Evolutionary conservation across 1,139 yeast species (phyloP).

Genomic region (Hyphopichia burtonii): DNA sequence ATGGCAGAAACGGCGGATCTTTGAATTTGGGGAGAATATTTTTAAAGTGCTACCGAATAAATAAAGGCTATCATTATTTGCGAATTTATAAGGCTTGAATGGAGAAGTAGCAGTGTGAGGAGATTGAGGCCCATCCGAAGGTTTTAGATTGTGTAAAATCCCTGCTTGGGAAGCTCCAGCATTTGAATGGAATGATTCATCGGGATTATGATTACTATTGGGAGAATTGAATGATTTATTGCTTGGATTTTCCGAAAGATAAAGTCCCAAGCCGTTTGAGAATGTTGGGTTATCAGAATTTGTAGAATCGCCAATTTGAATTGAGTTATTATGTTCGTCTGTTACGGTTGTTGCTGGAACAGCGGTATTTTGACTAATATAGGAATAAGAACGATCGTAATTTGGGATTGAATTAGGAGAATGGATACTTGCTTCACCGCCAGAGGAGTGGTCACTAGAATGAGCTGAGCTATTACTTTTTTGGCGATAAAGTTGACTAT

Average conservation of each 20-base stretch:
- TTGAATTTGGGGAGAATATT: slow-evolving; percentile 31
- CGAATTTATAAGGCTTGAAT: background rate
- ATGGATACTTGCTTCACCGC: background rate
- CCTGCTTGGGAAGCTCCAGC: slow-evolving; percentile 2
- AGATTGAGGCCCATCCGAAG: background rate
- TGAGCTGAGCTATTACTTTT: background rate
- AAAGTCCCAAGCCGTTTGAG: slow-evolving; percentile 11
- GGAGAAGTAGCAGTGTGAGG: background rate
- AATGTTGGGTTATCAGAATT: slow-evolving; percentile 3
- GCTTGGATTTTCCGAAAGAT: slow-evolving; percentile 1
- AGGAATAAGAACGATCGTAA: background rate
- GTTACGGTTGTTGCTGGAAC: slow-evolving; percentile 6
- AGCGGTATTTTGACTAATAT: background rate
- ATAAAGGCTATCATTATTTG: slow-evolving; percentile 12
- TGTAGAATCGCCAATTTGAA: slow-evolving; percentile 5
- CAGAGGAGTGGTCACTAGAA: background rate
- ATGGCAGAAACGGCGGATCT: slow-evolving; percentile 31
- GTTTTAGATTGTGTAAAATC: slow-evolving; percentile 3
- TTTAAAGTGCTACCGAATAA: slow-evolving; percentile 41
- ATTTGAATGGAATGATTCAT: slow-evolving; percentile 1
- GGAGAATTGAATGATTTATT: background rate
- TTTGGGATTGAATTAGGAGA: background rate
- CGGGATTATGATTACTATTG: background rate
- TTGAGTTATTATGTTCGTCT: slow-evolving; percentile 5
- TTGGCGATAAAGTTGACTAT: background rate